A percentile compares a stretch with the other conserved stretches of the same genome.
Evolutionary conservation across 192 early-diverging fungal species (phyloP).

Genomic region (Coemansia sp.): DNA sequence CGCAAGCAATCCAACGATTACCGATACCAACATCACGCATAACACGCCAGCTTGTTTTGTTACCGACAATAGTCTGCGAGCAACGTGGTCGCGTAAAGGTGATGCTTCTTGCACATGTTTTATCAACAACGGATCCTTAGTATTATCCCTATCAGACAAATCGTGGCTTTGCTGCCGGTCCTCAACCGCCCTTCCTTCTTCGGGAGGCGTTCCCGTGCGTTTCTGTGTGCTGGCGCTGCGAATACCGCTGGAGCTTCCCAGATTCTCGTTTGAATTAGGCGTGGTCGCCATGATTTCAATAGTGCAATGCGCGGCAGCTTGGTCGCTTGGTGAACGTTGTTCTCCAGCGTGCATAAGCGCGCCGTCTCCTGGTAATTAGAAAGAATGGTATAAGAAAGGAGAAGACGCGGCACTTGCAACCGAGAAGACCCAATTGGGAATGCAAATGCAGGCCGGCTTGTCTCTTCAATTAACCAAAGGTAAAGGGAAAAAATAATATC

Average conservation of each 20-base stretch:
- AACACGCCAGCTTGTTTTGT: conserved; percentile 6
- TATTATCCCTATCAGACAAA: neutral
- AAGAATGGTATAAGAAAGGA: neutral
- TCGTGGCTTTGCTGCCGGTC: neutral
- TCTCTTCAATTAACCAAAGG: neutral
- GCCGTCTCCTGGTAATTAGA: neutral
- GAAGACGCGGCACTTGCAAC: neutral
- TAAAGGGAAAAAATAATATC: neutral
- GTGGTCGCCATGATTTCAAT: conserved; percentile 37
- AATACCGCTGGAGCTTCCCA: conserved; percentile 14
- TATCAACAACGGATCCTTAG: neutral
- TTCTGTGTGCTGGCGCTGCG: conserved; percentile 6
- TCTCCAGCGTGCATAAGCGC: conserved; percentile 33
- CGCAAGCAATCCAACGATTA: conserved; percentile 19
- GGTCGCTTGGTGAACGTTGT: neutral
- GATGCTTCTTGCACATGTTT: neutral
- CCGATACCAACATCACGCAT: conserved; percentile 18
- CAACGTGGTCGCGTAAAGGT: neutral
- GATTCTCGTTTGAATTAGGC: conserved; percentile 4
- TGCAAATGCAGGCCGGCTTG: neutral
- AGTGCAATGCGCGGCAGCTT: conserved; percentile 28
- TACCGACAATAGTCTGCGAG: neutral
- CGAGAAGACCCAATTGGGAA: neutral
- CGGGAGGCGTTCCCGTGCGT: neutral
- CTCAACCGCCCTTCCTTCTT: neutral